A percentile compares a stretch with the other conserved stretches of the same genome.
Conservation (phyloP, 306 rosid genomes). For the Styphnolobium japonicum region DNA sequence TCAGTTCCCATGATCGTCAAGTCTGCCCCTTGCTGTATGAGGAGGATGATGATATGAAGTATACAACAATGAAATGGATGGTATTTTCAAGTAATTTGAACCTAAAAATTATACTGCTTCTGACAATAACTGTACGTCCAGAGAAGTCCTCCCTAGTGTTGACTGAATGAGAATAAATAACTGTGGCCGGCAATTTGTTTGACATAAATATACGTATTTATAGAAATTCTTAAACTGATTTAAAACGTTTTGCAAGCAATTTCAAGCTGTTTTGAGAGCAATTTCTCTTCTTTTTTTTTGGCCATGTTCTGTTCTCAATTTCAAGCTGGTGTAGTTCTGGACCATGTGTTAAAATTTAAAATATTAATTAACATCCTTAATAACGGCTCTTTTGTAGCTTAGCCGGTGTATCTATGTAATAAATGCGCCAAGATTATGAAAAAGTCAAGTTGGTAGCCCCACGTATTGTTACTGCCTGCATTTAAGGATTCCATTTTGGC, state of each 20-base stretch:
- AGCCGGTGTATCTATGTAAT: neutral
- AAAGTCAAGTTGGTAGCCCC: neutral
- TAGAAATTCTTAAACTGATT: too few relatives aligned
- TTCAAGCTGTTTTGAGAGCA: too few relatives aligned
- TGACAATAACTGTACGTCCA: slow-evolving; percentile 18
- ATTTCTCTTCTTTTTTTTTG: too few relatives aligned
- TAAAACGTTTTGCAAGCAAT: neutral
- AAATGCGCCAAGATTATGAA: neutral
- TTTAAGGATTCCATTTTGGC: neutral
- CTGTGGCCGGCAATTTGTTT: slow-evolving; percentile 26
- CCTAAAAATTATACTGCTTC: neutral
- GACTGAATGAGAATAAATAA: neutral
- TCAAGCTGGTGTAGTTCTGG: neutral
- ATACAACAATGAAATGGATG: neutral
- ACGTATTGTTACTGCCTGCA: neutral
- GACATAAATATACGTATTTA: too few relatives aligned
- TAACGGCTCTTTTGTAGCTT: neutral
- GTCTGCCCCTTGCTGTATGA: neutral
- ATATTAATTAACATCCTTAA: neutral
- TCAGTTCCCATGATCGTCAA: neutral
- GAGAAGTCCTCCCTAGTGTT: slow-evolving; percentile 10
- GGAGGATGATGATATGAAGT: neutral
- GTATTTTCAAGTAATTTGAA: neutral
- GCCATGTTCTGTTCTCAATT: neutral
- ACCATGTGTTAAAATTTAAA: neutral